A percentile compares a stretch with the other conserved stretches of the same genome.
These are phyloP conservation scores for Pisolithus marmoratus DNA, from an alignment of 768 basidiomycete species.

Conservation along the genomic window DNA sequence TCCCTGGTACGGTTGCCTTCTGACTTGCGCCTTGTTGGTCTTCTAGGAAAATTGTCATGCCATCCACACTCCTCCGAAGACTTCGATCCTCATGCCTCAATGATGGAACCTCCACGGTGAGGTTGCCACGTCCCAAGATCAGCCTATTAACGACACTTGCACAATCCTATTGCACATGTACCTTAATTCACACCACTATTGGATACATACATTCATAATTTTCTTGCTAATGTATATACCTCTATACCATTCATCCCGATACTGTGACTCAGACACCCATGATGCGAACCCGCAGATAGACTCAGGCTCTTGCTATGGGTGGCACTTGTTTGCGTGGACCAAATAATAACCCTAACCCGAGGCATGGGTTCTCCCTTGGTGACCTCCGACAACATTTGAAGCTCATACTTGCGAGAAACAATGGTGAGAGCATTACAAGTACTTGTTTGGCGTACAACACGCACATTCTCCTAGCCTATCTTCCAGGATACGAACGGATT, in stretches of 20 bases:
- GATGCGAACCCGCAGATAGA: too few relatives aligned
- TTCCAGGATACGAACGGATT: constrained; percentile 66
- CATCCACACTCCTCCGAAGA: neutral
- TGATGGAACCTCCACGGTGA: constrained; percentile 7
- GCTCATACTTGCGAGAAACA: neutral
- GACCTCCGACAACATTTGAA: neutral
- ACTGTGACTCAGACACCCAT: too few relatives aligned
- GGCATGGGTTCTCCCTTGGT: constrained; percentile 19
- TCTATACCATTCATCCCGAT: too few relatives aligned
- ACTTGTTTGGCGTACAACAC: neutral
- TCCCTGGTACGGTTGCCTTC: constrained; percentile 75
- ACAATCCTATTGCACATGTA: too few relatives aligned
- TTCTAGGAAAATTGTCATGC: constrained; percentile 14
- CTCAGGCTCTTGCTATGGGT: too few relatives aligned
- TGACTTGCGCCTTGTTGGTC: constrained; percentile 29
- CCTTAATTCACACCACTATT: too few relatives aligned
- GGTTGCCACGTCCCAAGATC: neutral
- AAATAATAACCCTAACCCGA: constrained; percentile 30
- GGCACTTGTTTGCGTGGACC: constrained; percentile 14
- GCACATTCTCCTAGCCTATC: constrained; percentile 43
- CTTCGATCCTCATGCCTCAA: neutral
- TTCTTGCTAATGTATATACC: too few relatives aligned
- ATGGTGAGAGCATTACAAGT: constrained; percentile 17
- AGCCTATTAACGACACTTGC: too few relatives aligned
- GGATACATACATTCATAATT: too few relatives aligned